These are phyloP conservation scores for Mimosa bimucronata DNA, from an alignment of 306 rosid genomes.

Conservation along the genomic window DNA sequence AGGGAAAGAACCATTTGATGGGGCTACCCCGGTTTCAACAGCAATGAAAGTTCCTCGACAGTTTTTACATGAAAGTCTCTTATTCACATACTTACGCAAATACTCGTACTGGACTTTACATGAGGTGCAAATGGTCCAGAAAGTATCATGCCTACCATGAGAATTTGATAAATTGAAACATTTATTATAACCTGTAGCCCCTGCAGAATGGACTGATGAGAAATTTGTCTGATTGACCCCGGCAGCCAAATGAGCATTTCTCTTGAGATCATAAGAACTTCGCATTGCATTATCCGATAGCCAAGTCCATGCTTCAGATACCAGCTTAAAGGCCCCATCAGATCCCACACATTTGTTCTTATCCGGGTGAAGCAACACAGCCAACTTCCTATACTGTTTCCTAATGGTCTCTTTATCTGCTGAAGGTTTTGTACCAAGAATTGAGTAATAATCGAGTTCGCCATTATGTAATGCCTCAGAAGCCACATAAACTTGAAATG, in stretches of 20 bases:
- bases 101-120: conserved; percentile 78
- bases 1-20: conserved; percentile 73
- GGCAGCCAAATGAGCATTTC: conserved; percentile 51
- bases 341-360: conserved; percentile 73
- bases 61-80: conserved; percentile 74
- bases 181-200: conserved; percentile 48
- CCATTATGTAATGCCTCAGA: conserved; percentile 58
- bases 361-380: conserved; percentile 75
- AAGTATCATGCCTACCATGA: conserved; percentile 63
- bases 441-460: conserved; percentile 62
- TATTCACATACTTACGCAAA: conserved; percentile 74
- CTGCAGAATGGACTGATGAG: conserved; percentile 53
- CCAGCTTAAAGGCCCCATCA: conserved; percentile 76
- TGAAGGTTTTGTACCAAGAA: conserved; percentile 63
- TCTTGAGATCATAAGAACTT: conserved; percentile 57
- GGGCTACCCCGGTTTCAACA: conserved; percentile 74
- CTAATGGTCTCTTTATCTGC: conserved; percentile 64
- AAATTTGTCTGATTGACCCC: conserved; percentile 55
- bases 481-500: conserved; percentile 67
- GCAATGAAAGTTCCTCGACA: conserved; percentile 71
- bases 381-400: conserved; percentile 72
- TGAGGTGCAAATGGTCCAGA: conserved; percentile 82
- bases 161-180: conserved; percentile 47
- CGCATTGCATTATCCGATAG: conserved; percentile 60
- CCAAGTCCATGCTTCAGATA: conserved; percentile 71